Conservation (phyloP, 768 basidiomycete genomes). For the Leccinum uliginosum region DNA sequence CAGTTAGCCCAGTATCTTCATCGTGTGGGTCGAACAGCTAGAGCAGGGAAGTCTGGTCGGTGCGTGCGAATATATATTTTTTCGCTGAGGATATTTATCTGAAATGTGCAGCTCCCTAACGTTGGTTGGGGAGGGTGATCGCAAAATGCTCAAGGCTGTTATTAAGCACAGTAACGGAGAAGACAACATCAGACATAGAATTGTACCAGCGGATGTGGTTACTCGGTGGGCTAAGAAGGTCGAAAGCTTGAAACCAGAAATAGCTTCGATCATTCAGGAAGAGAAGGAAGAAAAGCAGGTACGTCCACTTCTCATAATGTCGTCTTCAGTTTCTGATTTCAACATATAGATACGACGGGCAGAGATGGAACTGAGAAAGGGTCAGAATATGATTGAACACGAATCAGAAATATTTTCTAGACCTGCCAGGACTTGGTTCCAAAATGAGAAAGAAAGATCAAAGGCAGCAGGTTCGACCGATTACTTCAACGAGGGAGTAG, state of each 20-base stretch:
- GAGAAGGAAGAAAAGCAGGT: constrained; percentile 96
- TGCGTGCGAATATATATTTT: constrained; percentile 38
- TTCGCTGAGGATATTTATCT: constrained; percentile 2
- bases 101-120: constrained; percentile 71
- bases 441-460: constrained; percentile 77
- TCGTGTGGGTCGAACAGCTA: constrained; percentile 94
- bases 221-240: constrained; percentile 67
- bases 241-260: constrained; percentile 67
- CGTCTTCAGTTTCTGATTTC: constrained; percentile 7
- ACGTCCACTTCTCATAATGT: constrained; percentile 14
- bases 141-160: constrained; percentile 93
- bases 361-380: constrained; percentile 95
- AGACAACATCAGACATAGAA: constrained; percentile 85
- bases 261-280: constrained; percentile 76
- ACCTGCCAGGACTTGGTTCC: constrained; percentile 99
- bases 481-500: neutral
- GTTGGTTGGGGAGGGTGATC: constrained; percentile 91
- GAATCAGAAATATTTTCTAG: constrained; percentile 88
- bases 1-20: constrained; percentile 93
- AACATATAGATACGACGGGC: constrained; percentile 68
- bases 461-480: constrained; percentile 62
- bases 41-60: constrained; percentile 92
- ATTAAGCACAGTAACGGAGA: constrained; percentile 80
- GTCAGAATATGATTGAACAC: constrained; percentile 93
- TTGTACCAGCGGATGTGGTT: constrained; percentile 74